Evolutionary conservation across 139 green algal genomes (phyloP), one percentile per base, ranked within the genome.

Genomic region (Chlorella sp.): DNA sequence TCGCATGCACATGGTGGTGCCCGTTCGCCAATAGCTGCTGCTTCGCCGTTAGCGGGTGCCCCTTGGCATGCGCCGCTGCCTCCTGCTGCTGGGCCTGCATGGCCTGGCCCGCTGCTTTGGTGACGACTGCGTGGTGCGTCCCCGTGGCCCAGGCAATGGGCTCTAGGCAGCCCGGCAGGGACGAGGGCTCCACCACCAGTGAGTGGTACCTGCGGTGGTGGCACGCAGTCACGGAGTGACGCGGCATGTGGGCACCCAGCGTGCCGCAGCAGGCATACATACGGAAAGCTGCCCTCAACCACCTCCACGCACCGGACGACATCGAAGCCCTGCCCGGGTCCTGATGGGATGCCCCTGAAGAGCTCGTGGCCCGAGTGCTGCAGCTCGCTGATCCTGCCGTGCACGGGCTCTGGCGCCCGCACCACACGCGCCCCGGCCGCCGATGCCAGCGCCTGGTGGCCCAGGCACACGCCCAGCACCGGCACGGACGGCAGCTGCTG

Each of bases 401-500:
- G 95, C 42, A 96, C 83, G 0, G 95, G 95, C 73, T 94, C 86
- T 22, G 91, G 92, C 0, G 94, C 95, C 5, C 72, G 77, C n/a
- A 86, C 42, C 1, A 96, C 85, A 0, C 26, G 23, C 0, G 62
- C 89, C 0, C 95, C 95, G 73, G 95, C 75, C 3, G 82, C 87
- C 14, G 82, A 59, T 23, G 85, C 95, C 23, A 99, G 81, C 1
- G 93, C 90, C 69, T 99, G 94, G 72, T 98, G 93, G 4, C 95
- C 95, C 59, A 99, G 81, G 83, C 95, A 99, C 22, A 99, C 95
- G 22, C 95, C 95, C 26, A 99, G 88, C 0, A 97, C 84, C 3
- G 95, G 95, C 2, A 95, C 67, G 49, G 87, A 61, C 5, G 71
- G 36, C 31, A 83, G 73, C 0, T 80, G 50, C 5, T 69, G 63